Percentiles rank a stretch among this genome's conserved stretches.
Conservation (phyloP, 2,329 filamentous ascomycete genomes). For the Hypoxylon sp. region DNA sequence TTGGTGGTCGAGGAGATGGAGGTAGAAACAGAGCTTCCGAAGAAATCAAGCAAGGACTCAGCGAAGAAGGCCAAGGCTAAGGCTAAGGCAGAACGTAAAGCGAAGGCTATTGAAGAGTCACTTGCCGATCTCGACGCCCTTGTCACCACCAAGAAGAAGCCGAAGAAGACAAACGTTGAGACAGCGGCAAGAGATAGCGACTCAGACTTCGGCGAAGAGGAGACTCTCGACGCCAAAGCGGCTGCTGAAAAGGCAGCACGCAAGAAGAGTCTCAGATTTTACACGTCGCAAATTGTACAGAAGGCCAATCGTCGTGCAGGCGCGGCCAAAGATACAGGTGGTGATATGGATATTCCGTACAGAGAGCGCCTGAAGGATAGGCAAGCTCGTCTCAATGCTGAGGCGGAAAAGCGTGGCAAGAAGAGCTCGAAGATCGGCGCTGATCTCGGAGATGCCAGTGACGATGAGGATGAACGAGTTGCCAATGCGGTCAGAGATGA, state of each 20-base stretch:
- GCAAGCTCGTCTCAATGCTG: conserved; percentile 86
- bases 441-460: conserved; percentile 75
- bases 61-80: conserved; percentile 55
- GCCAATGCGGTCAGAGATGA: conserved; percentile 64
- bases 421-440: conserved; percentile 72
- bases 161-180: conserved; percentile 55
- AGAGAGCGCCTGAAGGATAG: conserved; percentile 89
- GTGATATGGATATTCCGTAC: conserved; percentile 86
- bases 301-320: conserved; percentile 88
- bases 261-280: conserved; percentile 95
- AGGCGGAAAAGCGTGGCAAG: conserved; percentile 86
- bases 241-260: conserved; percentile 88
- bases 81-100: conserved; percentile 57
- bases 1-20: conserved; percentile 54
- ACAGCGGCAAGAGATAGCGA: conserved; percentile 64
- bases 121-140: conserved; percentile 78
- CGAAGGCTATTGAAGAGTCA: conserved; percentile 75
- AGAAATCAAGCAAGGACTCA: conserved; percentile 45
- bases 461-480: conserved; percentile 72
- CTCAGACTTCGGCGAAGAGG: conserved; percentile 95
- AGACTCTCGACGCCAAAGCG: conserved; percentile 79
- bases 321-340: conserved; percentile 79
- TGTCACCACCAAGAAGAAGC: conserved; percentile 60
- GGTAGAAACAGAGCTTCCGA: conserved; percentile 30
- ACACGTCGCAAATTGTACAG: conserved; percentile 96